Evolutionary conservation across 1,284 basidiomycete genomes (phyloP).

Genomic region (Phellopilus nigrolimitatus): DNA sequence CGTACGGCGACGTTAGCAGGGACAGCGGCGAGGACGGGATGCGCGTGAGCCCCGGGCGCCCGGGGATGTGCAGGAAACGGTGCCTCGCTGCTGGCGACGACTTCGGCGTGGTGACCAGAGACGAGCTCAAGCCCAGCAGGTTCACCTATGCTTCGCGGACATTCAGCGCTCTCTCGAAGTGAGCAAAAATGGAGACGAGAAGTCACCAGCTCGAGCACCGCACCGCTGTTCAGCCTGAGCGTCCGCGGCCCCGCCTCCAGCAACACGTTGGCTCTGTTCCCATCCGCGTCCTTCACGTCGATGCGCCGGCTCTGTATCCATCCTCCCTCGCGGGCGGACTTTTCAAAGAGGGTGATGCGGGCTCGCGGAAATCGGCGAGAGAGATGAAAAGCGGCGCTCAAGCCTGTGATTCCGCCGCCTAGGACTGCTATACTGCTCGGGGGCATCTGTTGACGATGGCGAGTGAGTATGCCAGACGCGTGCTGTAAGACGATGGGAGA

Average conservation of each 20-base stretch:
- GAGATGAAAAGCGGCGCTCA: slow-evolving; percentile 78
- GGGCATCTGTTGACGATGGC: too few species aligned
- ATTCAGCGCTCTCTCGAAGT: neutral
- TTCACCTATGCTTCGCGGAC: slow-evolving; percentile 52
- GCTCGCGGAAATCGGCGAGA: slow-evolving; percentile 57
- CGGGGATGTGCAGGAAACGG: slow-evolving; percentile 67
- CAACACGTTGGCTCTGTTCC: slow-evolving; percentile 41
- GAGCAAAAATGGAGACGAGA: neutral
- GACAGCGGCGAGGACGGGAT: slow-evolving; percentile 43
- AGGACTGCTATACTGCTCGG: slow-evolving; percentile 57
- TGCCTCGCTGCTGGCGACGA: slow-evolving; percentile 67
- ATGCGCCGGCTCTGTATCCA: slow-evolving; percentile 74
- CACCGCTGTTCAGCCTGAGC: slow-evolving; percentile 66
- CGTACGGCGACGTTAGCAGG: slow-evolving; percentile 37
- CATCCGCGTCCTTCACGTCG: slow-evolving; percentile 35
- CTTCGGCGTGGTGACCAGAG: slow-evolving; percentile 60
- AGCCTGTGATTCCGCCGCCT: slow-evolving; percentile 79
- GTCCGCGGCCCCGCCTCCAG: slow-evolving; percentile 84
- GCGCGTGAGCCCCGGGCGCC: slow-evolving; percentile 41
- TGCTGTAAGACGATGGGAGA: too few species aligned
- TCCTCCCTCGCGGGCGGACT: slow-evolving; percentile 64
- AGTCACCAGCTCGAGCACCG: slow-evolving; percentile 78
- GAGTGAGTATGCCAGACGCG: too few species aligned
- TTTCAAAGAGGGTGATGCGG: slow-evolving; percentile 68
- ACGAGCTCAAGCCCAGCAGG: slow-evolving; percentile 56